Base-by-base conservation (phyloP, 192 early-diverging fungal species). In the Coemansia sp. region DNA sequence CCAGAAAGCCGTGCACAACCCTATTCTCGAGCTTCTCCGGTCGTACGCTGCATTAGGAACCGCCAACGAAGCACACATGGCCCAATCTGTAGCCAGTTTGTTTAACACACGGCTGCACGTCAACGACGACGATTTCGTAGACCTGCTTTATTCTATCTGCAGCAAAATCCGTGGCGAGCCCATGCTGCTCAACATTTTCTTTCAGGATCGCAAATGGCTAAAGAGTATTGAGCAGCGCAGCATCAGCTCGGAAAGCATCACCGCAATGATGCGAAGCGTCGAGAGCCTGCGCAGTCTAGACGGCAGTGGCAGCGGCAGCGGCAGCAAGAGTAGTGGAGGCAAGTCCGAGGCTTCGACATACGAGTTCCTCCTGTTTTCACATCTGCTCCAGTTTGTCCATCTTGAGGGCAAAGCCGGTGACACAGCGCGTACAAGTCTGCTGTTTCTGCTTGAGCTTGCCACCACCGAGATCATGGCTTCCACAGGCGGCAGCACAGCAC, bases 321-420 rank as follows among this genome's bases (percentile, higher is more conserved):
- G 45, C 21, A 21, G 23, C 3, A 10, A 7, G 5, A 18, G 18
- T 2, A 61, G 45, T 51, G 55, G 42, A 34, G 57, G 24, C 18
- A 61, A 19, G 23, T 60, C 15, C 21, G 12, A 50, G 48, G 21
- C 38, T 52, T 53, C 62, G 37, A 46, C 59, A 18, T 91, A 85
- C 66, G 88, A 93, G 51, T 96, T 94, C 58, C 68, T 92, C 13
- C 69, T 98, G 8, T 95, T 95, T 61, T 88, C 93, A 15, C 93
- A 98, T 48, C 80, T 98, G 33, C 69, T 94, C 38, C 85, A 81
- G 52, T 95, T 90, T 77, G 80, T 98, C n/a, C 93, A 98, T 66
- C 79, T 85, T 21, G 93, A 95, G 57, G 93, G 92, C 34, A 82
- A 86, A 55, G 71, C 84, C 14, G 89, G 89, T 14, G 95, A 98